Evolutionary conservation across 306 rosid genomes (phyloP), one percentile per base, ranked within the genome.

Genomic region (Acacia acuminata): DNA sequence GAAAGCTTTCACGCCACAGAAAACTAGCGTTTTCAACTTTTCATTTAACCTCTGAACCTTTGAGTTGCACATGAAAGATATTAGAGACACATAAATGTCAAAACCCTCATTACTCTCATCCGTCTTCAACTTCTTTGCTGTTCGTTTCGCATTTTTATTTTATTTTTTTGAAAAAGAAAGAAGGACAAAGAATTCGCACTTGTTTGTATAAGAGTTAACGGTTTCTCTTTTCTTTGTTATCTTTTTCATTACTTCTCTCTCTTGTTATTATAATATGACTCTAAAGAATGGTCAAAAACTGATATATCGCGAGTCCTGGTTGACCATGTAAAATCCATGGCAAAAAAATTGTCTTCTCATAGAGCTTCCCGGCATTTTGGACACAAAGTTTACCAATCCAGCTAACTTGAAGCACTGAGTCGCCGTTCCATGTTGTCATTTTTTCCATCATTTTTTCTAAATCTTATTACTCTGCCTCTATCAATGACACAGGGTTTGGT

Each of bases 401-500:
- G 61, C 58, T 17, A 51, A 1, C 61, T 20, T 20, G 58, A 55
- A 20, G 61, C 25, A 55, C 25, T 19, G 17, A 55, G 61, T 12
- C 61, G 20, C n/a, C n/a, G n/a, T n/a, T n/a, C n/a, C n/a, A n/a
- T n/a, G n/a, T n/a, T n/a, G n/a, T n/a, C n/a, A n/a, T n/a, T n/a
- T n/a, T n/a, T n/a, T n/a, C n/a, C n/a, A n/a, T n/a, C n/a, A n/a
- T n/a, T n/a, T n/a, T n/a, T n/a, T n/a, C n/a, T n/a, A n/a, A n/a
- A n/a, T n/a, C n/a, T n/a, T n/a, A n/a, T n/a, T n/a, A n/a, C n/a
- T n/a, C 4, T 4, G 4, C 38, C 38, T 34, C 5, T 34, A 0
- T 4, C 38, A 4, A 34, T 0, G 0, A 4, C 0, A 4, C 5
- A 4, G 5, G 5, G 38, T 34, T 0, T 34, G 4, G 4, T 4